Base-by-base conservation (phyloP, 768 basidiomycete genomes). In the Sporobolomyces roseus region DNA sequence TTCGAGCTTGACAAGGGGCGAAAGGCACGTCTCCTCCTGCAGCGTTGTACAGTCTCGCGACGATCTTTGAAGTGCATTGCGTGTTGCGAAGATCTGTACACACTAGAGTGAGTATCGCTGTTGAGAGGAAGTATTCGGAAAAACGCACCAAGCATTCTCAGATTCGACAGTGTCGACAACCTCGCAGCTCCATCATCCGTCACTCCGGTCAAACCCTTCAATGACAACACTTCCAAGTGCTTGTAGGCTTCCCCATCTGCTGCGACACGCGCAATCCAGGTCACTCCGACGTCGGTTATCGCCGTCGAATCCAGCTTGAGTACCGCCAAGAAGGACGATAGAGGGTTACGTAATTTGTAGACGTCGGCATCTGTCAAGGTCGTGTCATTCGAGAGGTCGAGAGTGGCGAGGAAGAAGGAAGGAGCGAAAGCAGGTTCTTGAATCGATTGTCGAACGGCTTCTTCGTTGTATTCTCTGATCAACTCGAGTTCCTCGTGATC, bases 331-430 rank as follows among this genome's bases (percentile, higher is more conserved):
- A 65, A 70, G 25, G 48, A 48, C 30, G 69, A 65, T 2, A 71
- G 30, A 19, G 70, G 70, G n/a, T 66, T 30, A 16, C 50, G 45
- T 2, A 71, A 58, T 45, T 61, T 60, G 58, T 48, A 61, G 33
- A 71, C 25, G 52, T 71, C 65, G 10, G 23, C 16, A 29, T 71
- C 70, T 32, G 29, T 23, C 41, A 66, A 71, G 25, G 51, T 30
- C 8, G 35, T 23, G 19, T 63, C 62, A 38, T 52, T 46, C 2
- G 58, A 32, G 19, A 71, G 65, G 52, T 71, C 70, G 62, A 71
- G 62, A n/a, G 30, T 60, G 27, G 70, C 56, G 46, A 71, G 65
- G 52, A 66, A 71, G 62, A 63, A 66, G 1, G 64, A 33, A 32
- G 64, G 69, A 16, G 38, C n/a, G 36, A 19, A 25, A 8, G 55